Conservation (phyloP, 23 red algal genomes). For the Gracilaria gracilis region DNA sequence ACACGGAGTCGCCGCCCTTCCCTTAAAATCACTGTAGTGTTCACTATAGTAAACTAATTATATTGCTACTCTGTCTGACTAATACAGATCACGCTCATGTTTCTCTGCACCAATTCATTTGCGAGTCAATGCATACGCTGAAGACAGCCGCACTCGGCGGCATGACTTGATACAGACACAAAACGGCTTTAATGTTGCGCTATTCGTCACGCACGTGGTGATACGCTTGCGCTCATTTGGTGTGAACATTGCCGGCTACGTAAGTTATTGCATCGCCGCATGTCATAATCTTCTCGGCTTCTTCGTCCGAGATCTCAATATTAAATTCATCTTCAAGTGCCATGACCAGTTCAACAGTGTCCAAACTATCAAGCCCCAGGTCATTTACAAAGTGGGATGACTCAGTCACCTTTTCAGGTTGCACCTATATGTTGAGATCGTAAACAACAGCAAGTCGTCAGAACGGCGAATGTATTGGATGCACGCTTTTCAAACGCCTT, state of each 20-base stretch:
- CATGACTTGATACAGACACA: not conserved
- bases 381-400: conserved; percentile 93
- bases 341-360: conserved; percentile 98
- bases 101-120: not conserved
- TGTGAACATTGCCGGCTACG: conserved; percentile 78
- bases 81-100: not conserved
- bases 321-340: conserved; percentile 98
- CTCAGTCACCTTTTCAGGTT: conserved; percentile 92
- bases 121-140: not conserved
- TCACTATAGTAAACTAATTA: conserved; percentile 28
- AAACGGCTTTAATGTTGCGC: not conserved
- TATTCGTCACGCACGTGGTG: not conserved
- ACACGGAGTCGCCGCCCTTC: not conserved
- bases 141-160: not conserved
- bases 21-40: conserved; percentile 17
- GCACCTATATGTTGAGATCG: conserved; percentile 57
- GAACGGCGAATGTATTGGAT: not conserved
- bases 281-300: conserved; percentile 95
- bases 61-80: conserved; percentile 1
- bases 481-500: not conserved
- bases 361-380: conserved; percentile 91
- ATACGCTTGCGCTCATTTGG: conserved; percentile 57
- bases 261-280: conserved; percentile 88
- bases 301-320: conserved; percentile 96
- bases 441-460: not conserved